Evolutionary conservation across 768 basidiomycete species (phyloP).

Genomic region (Serendipita vermifera): DNA sequence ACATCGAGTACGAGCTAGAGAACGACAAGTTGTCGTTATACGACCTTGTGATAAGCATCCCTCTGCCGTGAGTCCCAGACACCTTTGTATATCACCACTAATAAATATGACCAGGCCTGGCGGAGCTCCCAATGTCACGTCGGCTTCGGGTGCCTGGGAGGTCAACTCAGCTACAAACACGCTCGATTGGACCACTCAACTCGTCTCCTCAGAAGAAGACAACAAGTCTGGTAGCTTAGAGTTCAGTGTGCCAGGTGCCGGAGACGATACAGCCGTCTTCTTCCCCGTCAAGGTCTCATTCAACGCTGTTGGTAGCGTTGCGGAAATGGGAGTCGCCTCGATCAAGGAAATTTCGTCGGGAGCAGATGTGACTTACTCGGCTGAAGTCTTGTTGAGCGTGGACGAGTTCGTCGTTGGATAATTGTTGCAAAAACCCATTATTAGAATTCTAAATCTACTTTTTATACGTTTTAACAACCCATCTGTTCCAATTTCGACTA

Average conservation of each 20-base stretch:
- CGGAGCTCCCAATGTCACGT: slow-evolving; percentile 66
- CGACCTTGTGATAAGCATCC: slow-evolving; percentile 82
- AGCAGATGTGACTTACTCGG: neutral
- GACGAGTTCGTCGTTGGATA: slow-evolving; percentile 4
- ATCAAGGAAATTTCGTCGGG: slow-evolving; percentile 1
- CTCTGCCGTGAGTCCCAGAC: slow-evolving; percentile 63
- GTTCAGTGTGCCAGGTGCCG: slow-evolving; percentile 58
- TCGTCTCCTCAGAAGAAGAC: slow-evolving; percentile 46
- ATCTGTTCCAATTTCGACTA: neutral
- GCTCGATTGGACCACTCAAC: slow-evolving; percentile 73
- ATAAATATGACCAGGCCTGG: slow-evolving; percentile 39
- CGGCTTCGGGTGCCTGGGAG: slow-evolving; percentile 67
- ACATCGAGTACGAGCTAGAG: slow-evolving; percentile 94
- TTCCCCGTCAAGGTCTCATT: slow-evolving; percentile 88
- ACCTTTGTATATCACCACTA: slow-evolving; percentile 4
- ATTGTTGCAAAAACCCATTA: too few species aligned
- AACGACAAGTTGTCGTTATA: slow-evolving; percentile 65
- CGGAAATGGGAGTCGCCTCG: slow-evolving; percentile 50
- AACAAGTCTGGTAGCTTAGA: slow-evolving; percentile 73
- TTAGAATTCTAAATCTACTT: too few species aligned
- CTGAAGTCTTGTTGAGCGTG: neutral
- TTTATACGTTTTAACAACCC: neutral
- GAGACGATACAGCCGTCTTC: slow-evolving; percentile 70
- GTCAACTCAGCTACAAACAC: slow-evolving; percentile 68
- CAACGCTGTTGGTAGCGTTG: slow-evolving; percentile 65